Evolutionary conservation across 2,329 filamentous ascomycete genomes (phyloP).

Genomic region (Gnomoniopsis smithogilvyi): DNA sequence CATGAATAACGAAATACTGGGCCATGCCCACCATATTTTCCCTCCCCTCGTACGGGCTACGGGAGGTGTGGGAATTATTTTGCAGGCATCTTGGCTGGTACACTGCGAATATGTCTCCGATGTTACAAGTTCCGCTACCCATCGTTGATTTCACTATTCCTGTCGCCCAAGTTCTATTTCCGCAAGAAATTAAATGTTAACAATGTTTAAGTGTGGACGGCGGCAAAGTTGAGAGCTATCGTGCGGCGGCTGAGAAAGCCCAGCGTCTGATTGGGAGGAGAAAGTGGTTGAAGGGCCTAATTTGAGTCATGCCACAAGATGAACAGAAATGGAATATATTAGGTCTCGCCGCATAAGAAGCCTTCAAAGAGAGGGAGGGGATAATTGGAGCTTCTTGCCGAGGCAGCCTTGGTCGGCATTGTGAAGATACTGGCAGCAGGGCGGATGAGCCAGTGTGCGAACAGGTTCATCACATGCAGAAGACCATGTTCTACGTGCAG

Average conservation of each 20-base stretch:
- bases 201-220: not conserved
- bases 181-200: not conserved
- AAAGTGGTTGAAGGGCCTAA: not conserved
- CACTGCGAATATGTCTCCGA: too few relatives aligned
- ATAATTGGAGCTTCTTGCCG: not conserved
- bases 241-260: not conserved
- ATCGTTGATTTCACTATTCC: too few relatives aligned
- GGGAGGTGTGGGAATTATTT: too few relatives aligned
- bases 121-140: too few relatives aligned
- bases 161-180: too few relatives aligned
- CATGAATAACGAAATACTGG: too few relatives aligned
- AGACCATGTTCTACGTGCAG: not conserved
- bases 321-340: not conserved
- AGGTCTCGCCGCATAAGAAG: not conserved
- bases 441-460: not conserved
- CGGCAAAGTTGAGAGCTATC: not conserved
- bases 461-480: slow-evolving; percentile 1
- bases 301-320: not conserved
- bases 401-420: not conserved
- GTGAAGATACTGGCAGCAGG: not conserved
- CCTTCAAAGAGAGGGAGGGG: not conserved
- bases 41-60: too few relatives aligned
- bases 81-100: too few relatives aligned
- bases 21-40: too few relatives aligned
- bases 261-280: not conserved